Base-by-base conservation (phyloP, 257 asterid genomes). In the Parsonsia alboflavescens region DNA sequence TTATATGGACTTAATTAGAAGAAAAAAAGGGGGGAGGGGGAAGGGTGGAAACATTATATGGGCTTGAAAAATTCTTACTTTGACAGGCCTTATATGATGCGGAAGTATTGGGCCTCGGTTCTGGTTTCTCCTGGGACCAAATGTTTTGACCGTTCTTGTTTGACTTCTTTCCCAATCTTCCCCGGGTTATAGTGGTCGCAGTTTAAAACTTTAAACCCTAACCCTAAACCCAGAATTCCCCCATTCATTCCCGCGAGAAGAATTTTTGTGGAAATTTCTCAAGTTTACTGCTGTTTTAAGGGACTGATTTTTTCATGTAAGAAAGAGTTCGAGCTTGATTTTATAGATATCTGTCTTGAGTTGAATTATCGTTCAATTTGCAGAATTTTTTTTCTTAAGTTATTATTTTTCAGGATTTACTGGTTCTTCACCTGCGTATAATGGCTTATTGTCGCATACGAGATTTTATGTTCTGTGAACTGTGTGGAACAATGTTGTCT, bases 391-490 rank as follows among this genome's bases (percentile, higher is more conserved):
- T 26, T 50, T 4, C 21, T 13, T 4, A 58, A 15, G 46, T 33
- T 68, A 65, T 19, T 65, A 65, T 19, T 65, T 65, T 39, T 19
- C 17, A 36, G 9, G 33, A 16, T 6, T 19, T 39, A 4, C 50
- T 17, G 30, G 24, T 64, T 33, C 26, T 64, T 36, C 21, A 36
- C 49, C 44, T 64, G 13, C 2, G 15, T 17, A 82, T 77, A 85
- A 63, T 86, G 80, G 91, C 86, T 6, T 86, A 87, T 80, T 64
- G 86, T 61, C 89, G 70, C 67, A 89, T 85, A 78, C 86, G 97
- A n/a, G 98, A 93, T 76, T 93, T 89, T 83, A 86, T 91, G 96
- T 93, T 91, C 86, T 93, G 97, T 78, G 85, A 82, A 64, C 45
- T 82, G 72, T 90, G 97, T 76, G 96, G 95, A 70, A 80, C 92